Evolutionary conservation across 1,284 basidiomycete genomes (phyloP).

Genomic region (Trametes versicolor): DNA sequence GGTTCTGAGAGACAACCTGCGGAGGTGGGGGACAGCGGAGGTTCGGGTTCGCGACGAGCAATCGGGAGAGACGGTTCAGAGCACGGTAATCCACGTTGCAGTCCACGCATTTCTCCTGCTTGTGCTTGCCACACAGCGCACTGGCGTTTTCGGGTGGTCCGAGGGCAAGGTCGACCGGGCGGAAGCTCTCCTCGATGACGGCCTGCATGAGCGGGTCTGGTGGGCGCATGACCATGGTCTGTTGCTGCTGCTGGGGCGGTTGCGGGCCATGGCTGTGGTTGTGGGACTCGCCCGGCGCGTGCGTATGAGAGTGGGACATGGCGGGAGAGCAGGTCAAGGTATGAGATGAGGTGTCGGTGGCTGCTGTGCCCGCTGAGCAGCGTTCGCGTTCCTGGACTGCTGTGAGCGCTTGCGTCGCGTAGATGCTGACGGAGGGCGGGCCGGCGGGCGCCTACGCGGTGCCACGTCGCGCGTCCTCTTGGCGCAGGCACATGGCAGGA

Average conservation of each 20-base stretch:
- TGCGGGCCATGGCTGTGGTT: constrained; percentile 48
- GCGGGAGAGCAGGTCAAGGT: constrained; percentile 8
- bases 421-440: neutral
- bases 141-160: constrained; percentile 59
- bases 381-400: constrained; percentile 18
- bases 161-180: constrained; percentile 66
- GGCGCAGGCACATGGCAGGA: constrained; percentile 10
- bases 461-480: constrained; percentile 30
- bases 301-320: constrained; percentile 47
- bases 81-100: constrained; percentile 77
- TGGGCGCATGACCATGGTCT: constrained; percentile 54
- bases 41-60: constrained; percentile 76
- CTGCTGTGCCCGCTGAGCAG: neutral
- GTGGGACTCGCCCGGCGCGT: constrained; percentile 47
- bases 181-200: constrained; percentile 77
- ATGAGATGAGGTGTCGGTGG: constrained; percentile 6
- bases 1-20: constrained; percentile 77
- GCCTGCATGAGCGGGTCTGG: constrained; percentile 78
- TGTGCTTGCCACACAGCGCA: constrained; percentile 71
- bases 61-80: constrained; percentile 78
- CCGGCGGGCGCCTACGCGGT: constrained; percentile 21
- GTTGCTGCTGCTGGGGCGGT: constrained; percentile 47
- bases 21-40: constrained; percentile 86
- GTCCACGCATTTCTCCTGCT: constrained; percentile 72
- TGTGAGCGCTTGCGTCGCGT: constrained; percentile 19